Conservation (phyloP, 306 rosid genomes). For the Rosa multiflora region DNA sequence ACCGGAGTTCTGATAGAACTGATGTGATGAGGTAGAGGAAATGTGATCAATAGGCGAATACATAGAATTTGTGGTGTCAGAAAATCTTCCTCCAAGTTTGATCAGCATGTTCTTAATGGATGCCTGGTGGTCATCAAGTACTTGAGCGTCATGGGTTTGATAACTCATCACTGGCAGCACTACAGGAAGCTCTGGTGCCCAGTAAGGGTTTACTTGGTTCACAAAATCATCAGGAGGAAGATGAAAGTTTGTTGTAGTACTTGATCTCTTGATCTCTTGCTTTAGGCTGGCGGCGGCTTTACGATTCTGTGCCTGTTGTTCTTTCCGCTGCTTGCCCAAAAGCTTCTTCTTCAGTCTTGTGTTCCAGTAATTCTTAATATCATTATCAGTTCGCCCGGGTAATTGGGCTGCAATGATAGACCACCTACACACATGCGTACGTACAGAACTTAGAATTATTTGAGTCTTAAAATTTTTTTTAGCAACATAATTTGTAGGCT, state of each 20-base stretch:
- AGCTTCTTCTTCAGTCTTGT: slow-evolving; percentile 96
- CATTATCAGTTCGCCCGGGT: slow-evolving; percentile 95
- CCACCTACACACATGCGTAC: slow-evolving; percentile 54
- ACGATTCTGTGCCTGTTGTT: slow-evolving; percentile 43
- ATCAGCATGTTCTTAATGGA: slow-evolving; percentile 42
- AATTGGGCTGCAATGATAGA: slow-evolving; percentile 92
- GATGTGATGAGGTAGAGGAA: slow-evolving; percentile 24
- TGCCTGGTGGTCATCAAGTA: slow-evolving; percentile 21
- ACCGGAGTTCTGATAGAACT: slow-evolving; percentile 25
- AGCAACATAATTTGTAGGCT: not conserved
- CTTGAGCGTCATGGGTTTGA: slow-evolving; percentile 30
- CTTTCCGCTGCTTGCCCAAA: slow-evolving; percentile 65
- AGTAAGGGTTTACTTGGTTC: slow-evolving; percentile 32
- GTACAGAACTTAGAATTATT: not conserved
- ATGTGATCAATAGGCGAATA: slow-evolving; percentile 22
- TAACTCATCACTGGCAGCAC: slow-evolving; percentile 28
- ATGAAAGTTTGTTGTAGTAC: not conserved
- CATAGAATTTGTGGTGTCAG: slow-evolving; percentile 19
- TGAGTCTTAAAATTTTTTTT: not conserved
- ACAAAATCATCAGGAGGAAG: slow-evolving; percentile 15
- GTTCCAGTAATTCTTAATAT: slow-evolving; percentile 97
- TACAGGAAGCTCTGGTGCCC: slow-evolving; percentile 38
- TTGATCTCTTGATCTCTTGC: slow-evolving; percentile 50
- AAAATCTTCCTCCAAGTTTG: slow-evolving; percentile 50
- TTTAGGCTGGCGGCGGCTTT: slow-evolving; percentile 37